Base-by-base conservation (phyloP, 1,284 basidiomycete species). In the Volvariella volvacea region DNA sequence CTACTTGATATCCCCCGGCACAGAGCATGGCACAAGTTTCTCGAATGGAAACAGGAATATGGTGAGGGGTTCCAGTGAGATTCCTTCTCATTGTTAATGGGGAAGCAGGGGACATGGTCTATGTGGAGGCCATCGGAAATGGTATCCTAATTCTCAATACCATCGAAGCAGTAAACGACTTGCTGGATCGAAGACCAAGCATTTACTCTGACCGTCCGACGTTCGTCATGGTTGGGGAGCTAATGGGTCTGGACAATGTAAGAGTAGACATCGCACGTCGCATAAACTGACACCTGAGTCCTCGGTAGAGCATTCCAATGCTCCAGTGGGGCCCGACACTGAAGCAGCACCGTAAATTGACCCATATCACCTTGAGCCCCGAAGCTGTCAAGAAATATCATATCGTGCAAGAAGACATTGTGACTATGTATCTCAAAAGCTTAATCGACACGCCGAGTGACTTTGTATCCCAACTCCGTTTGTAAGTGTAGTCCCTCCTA, bases 191-290 rank as follows among this genome's bases (percentile, higher is more conserved):
- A 43, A 50, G 58, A n/a, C 55, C 55, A 1, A 47, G 43, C 2
- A 57, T 56, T 4, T 68, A 68, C 42, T 64, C 65, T 2, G 55
- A 64, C 42, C 53, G 67, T 7, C 66, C 67, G 0, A 40, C 36
- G 1, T 65, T 67, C 37, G 61, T 58, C 1, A 58, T 66, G 22
- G 58, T 57, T 2, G 56, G 64, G 3, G 63, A 67, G 41, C 54
- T 68, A n/a, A 66, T 66, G 60, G 53, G 48, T 3, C 45, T 64
- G 2, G 49, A 53, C 25, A 48, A 57, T 19, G 65, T 64, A 16
- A 3, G 43, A 22, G 20, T 22, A 10, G 10, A 1, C 9, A n/a
- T n/a, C n/a, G n/a, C n/a, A n/a, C n/a, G n/a, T n/a, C n/a, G n/a
- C n/a, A n/a, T n/a, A n/a, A n/a, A n/a, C n/a, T n/a, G n/a, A n/a